Conservation (phyloP, 805 yeast species). For the Candida maesae region DNA sequence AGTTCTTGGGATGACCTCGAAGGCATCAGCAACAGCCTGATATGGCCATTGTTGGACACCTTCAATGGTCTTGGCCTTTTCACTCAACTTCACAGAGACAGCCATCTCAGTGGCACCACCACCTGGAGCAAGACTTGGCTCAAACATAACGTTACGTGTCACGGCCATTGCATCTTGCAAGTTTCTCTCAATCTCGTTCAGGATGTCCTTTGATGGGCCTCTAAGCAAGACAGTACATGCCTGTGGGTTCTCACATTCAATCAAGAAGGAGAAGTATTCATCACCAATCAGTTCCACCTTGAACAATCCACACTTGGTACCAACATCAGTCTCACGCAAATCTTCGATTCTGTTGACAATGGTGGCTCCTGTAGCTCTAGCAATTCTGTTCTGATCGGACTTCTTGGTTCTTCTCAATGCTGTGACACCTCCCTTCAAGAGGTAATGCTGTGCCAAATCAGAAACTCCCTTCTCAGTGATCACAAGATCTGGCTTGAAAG, state of each 20-base stretch:
- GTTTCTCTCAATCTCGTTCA: conserved; percentile 95
- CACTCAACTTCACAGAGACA: conserved; percentile 80
- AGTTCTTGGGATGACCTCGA: conserved; percentile 98
- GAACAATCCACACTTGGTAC: conserved; percentile 84
- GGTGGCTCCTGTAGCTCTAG: conserved; percentile 97
- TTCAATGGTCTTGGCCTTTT: conserved; percentile 86
- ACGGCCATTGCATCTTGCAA: conserved; percentile 99
- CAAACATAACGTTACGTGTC: conserved; percentile 89
- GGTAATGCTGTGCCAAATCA: conserved; percentile 94
- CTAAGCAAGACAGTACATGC: conserved; percentile 93
- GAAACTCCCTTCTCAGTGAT: conserved; percentile 98
- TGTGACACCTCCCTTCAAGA: conserved; percentile 88
- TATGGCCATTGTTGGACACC: conserved; percentile 99
- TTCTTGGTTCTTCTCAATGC: conserved; percentile 93
- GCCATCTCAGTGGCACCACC: conserved; percentile 99
- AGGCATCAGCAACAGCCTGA: conserved; percentile 97
- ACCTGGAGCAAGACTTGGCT: conserved; percentile 95
- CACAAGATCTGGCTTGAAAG: conserved; percentile 88
- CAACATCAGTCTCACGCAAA: conserved; percentile 84
- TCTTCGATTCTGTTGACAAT: conserved; percentile 95
- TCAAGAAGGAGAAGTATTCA: conserved; percentile 87
- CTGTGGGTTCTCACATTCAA: conserved; percentile 76
- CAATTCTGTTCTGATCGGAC: conserved; percentile 92
- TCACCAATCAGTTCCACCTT: conserved; percentile 95
- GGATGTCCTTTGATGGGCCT: conserved; percentile 95